Evolutionary conservation across 352 stramenopile genomes (phyloP).

Genomic region (Pythium insidiosum): DNA sequence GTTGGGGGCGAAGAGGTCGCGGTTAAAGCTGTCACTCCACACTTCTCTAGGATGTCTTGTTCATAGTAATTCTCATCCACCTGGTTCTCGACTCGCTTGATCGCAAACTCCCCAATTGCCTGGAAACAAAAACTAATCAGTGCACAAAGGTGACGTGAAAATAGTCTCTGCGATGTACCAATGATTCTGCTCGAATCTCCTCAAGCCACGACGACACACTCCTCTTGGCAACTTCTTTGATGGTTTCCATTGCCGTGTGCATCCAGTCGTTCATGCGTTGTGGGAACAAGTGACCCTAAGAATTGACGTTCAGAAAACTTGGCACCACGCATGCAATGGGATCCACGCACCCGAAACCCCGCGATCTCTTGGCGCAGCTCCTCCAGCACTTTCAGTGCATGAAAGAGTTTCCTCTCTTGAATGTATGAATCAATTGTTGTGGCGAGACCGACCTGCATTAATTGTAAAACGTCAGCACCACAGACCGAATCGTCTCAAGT

Average conservation of each 20-base stretch:
- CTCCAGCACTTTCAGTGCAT: conserved; percentile 70
- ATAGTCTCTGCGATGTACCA: conserved; percentile 21
- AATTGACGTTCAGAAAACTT: not conserved
- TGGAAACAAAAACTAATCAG: conserved; percentile 6
- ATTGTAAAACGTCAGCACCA: too few relatives aligned
- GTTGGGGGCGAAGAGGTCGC: conserved; percentile 1
- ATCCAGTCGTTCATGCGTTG: conserved; percentile 79
- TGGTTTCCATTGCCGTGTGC: conserved; percentile 54
- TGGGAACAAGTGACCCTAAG: conserved; percentile 62
- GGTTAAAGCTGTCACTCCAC: conserved; percentile 15
- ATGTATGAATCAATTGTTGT: conserved; percentile 61
- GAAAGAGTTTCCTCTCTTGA: conserved; percentile 59
- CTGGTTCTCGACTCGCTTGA: conserved; percentile 69
- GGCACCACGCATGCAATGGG: not conserved
- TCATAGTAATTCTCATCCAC: conserved; percentile 70
- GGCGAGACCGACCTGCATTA: conserved; percentile 45
- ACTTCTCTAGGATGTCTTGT: conserved; percentile 69
- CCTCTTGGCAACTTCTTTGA: conserved; percentile 67
- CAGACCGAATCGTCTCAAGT: not conserved
- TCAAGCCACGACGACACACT: conserved; percentile 59
- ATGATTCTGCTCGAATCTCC: conserved; percentile 50
- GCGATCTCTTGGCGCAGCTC: conserved; percentile 61
- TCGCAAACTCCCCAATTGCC: conserved; percentile 54
- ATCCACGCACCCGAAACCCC: conserved; percentile 40
- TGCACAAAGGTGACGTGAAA: not conserved